Conservation (phyloP, 148 eudicot genomes). For the Mesembryanthemum crystallinum region DNA sequence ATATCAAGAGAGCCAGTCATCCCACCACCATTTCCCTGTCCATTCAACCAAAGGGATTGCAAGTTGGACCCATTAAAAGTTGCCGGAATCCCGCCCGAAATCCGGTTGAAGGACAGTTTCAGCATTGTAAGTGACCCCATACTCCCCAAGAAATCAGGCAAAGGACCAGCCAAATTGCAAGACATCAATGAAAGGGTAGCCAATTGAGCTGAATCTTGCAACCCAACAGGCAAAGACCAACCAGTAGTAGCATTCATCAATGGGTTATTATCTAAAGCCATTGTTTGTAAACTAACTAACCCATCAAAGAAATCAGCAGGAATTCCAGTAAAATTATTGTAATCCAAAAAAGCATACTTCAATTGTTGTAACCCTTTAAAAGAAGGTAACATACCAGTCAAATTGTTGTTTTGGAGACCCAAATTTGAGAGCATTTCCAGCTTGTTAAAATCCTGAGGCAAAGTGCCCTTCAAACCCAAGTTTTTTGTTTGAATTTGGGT, state of each 20-base stretch:
- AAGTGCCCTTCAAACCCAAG: conserved; percentile 64
- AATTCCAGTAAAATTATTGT: conserved; percentile 67
- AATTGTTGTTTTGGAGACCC: conserved; percentile 81
- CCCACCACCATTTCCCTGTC: conserved; percentile 51
- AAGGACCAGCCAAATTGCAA: conserved; percentile 69
- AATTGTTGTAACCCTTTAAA: conserved; percentile 68
- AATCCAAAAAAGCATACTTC: conserved; percentile 63
- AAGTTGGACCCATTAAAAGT: conserved; percentile 56
- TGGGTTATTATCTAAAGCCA: conserved; percentile 78
- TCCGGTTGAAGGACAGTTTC: conserved; percentile 52
- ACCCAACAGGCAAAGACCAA: conserved; percentile 65
- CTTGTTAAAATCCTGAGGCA: conserved; percentile 67
- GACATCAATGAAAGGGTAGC: conserved; percentile 52
- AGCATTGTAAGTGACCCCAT: conserved; percentile 55
- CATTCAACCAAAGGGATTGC: conserved; percentile 77
- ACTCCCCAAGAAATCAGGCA: conserved; percentile 78
- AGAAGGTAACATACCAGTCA: conserved; percentile 69
- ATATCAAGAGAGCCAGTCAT: conserved; percentile 77
- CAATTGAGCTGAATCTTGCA: conserved; percentile 65
- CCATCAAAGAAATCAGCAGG: conserved; percentile 87
- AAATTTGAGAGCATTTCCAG: conserved; percentile 54
- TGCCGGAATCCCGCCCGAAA: conserved; percentile 64
- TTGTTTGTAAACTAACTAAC: conserved; percentile 54
- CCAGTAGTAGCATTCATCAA: conserved; percentile 61
- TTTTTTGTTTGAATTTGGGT: conserved; percentile 71